These are phyloP conservation scores for Puccinellia tenuiflora DNA, from an alignment of 176 grass and related monocot species.

Conservation along the genomic window DNA sequence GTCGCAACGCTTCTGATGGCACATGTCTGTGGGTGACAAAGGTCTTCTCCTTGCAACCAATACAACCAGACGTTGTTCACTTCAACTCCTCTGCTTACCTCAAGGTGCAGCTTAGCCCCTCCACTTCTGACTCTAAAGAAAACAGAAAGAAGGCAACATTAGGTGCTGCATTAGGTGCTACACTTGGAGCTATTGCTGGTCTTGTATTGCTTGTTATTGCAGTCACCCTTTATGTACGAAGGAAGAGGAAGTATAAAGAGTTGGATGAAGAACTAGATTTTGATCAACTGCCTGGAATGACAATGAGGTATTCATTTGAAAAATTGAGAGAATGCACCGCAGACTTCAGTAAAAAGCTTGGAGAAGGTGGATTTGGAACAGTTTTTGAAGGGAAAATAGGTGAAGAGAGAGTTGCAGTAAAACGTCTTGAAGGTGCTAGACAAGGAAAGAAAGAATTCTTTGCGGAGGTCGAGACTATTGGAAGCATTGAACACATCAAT, in stretches of 20 bases:
- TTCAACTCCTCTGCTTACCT: slow-evolving; percentile 39
- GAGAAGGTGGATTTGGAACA: slow-evolving; percentile 35
- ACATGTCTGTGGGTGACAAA: slow-evolving; percentile 11
- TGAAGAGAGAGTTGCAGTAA: slow-evolving; percentile 28
- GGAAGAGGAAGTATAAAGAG: not conserved
- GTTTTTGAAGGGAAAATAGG: slow-evolving; percentile 32
- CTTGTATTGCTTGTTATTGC: not conserved
- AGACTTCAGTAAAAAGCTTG: slow-evolving; percentile 35
- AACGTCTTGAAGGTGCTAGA: slow-evolving; percentile 23
- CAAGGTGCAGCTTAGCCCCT: slow-evolving; percentile 35
- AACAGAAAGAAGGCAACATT: not conserved
- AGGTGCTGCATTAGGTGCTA: not conserved
- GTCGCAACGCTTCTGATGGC: not conserved
- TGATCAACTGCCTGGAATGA: slow-evolving; percentile 25
- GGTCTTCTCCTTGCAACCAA: slow-evolving; percentile 36
- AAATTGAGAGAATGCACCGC: slow-evolving; percentile 7
- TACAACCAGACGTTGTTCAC: slow-evolving; percentile 16
- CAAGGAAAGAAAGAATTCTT: slow-evolving; percentile 29
- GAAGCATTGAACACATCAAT: slow-evolving; percentile 28
- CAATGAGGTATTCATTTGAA: slow-evolving; percentile 2
- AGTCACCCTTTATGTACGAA: not conserved
- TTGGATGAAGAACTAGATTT: slow-evolving; percentile 5
- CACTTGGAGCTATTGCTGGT: slow-evolving; percentile 5
- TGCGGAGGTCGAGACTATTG: slow-evolving; percentile 24
- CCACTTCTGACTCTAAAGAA: not conserved